Percentiles rank a stretch among this genome's conserved stretches.
phyloP scores from a whole-genome alignment of 805 yeast genomes.

The Wickerhamiella sorbophila region DNA sequence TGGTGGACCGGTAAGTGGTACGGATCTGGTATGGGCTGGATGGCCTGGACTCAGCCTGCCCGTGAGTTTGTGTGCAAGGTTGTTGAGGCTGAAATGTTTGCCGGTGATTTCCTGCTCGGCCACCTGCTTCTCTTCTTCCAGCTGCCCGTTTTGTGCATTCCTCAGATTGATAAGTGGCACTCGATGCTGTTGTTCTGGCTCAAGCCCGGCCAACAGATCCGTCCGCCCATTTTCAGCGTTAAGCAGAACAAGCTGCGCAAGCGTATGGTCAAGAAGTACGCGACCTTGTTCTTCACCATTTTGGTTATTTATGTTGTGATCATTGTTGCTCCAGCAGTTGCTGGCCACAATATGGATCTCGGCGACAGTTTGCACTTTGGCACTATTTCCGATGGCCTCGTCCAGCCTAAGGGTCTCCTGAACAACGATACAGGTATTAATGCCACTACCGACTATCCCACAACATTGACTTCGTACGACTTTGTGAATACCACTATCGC shows the following conservation, averaged over 20 bases:
- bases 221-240: slow-evolving; percentile 94
- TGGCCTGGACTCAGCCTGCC: slow-evolving; percentile 88
- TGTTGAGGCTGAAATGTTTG: slow-evolving; percentile 87
- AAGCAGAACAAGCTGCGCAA: slow-evolving; percentile 92
- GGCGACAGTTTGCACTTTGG: slow-evolving; percentile 25
- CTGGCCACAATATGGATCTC: slow-evolving; percentile 40
- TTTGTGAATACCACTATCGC: background rate
- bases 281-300: slow-evolving; percentile 60
- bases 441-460: slow-evolving; percentile 29
- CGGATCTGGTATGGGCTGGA: slow-evolving; percentile 81
- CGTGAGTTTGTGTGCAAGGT: slow-evolving; percentile 92
- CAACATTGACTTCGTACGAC: slow-evolving; percentile 34
- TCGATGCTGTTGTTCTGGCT: slow-evolving; percentile 98
- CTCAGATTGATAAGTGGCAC: slow-evolving; percentile 92
- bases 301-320: slow-evolving; percentile 57
- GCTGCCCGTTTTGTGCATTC: slow-evolving; percentile 73
- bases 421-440: slow-evolving; percentile 62
- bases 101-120: slow-evolving; percentile 91
- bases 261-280: slow-evolving; percentile 94
- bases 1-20: slow-evolving; percentile 99
- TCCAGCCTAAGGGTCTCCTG: slow-evolving; percentile 75
- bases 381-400: slow-evolving; percentile 41
- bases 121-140: slow-evolving; percentile 79
- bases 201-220: slow-evolving; percentile 88
- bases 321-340: slow-evolving; percentile 87